Evolutionary conservation across 768 basidiomycete species (phyloP), one percentile per base, ranked within the genome.

Genomic region (Hygrophoropsis aurantiaca): DNA sequence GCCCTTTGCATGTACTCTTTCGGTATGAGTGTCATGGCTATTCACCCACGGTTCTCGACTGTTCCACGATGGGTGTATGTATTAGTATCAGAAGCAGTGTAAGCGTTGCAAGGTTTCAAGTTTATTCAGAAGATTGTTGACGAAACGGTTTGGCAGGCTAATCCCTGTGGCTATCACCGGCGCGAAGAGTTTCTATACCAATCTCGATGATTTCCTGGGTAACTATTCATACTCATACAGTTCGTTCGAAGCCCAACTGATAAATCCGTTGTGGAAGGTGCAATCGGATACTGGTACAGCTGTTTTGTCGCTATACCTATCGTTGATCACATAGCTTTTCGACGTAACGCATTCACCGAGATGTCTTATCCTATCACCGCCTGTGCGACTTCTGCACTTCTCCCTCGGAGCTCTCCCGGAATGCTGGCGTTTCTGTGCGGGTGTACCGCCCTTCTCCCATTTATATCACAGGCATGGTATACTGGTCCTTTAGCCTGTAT

Each of bases 1-100:
- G 79, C 78, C 1, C 81, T 80, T 0, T 79, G 78, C 32, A 79
- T 82, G 68, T 84, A 84, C 58, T 74, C 74, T 10, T 77, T 74
- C 55, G 68, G 71, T 18, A 73, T 77, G 18, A 74, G 73, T 36
- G 58, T 74, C 44, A 73, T 74, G 73, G 58, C 71, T 11, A 51
- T 73, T 11, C 54, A 61, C 6, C 49, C 49, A 8, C 60, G 59
- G 54, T 66, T 72, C 38, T 51, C 59, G 26, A 49, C 59, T 27
- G 61, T 77, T n/a, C 77, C 77, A 4, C 68, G 77, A 27, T 79
- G 73, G 65, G 62, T 79, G 6, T 74, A 72, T 43, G 65, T 72
- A n/a, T 45, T 78, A 39, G 44, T 78, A 26, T 74, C 74, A 8
- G 72, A 67, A 34, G 74, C 61, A 18, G 69, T 78, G 73, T 78